Conservation (phyloP, 1,139 yeast species). For the Zygosaccharomyces sapae region DNA sequence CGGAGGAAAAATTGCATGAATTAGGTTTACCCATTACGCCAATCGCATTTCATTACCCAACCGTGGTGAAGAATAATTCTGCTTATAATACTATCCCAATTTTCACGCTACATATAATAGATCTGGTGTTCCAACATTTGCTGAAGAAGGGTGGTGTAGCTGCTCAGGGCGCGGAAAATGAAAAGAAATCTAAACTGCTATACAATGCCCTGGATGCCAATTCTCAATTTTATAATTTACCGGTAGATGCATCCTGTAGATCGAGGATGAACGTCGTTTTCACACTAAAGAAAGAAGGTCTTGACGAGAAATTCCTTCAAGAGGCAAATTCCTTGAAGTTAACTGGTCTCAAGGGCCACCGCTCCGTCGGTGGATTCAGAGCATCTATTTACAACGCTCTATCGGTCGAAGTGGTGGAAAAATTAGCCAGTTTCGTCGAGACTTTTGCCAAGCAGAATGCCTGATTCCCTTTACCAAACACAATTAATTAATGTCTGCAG, state of each 20-base stretch:
- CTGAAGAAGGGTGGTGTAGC: constrained; percentile 59
- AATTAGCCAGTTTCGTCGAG: constrained; percentile 54
- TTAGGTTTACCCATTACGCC: constrained; percentile 77
- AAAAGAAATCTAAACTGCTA: constrained; percentile 54
- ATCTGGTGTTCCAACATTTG: constrained; percentile 66
- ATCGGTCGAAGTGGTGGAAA: constrained; percentile 55
- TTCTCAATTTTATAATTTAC: constrained; percentile 58
- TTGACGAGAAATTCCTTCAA: constrained; percentile 64
- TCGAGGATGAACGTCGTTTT: constrained; percentile 93
- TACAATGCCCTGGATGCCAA: constrained; percentile 63
- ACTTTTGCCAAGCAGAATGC: constrained; percentile 52
- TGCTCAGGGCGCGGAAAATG: constrained; percentile 55
- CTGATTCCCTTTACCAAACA: too few relatives aligned
- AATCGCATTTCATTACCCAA: constrained; percentile 81
- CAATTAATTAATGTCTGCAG: too few relatives aligned
- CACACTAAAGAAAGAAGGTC: constrained; percentile 57
- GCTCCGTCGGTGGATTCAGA: constrained; percentile 96
- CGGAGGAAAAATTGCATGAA: constrained; percentile 55
- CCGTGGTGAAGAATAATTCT: constrained; percentile 81
- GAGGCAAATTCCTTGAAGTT: constrained; percentile 55
- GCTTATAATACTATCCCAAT: constrained; percentile 95
- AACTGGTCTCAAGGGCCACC: constrained; percentile 86
- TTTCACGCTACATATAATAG: constrained; percentile 80
- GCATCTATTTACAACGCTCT: constrained; percentile 94
- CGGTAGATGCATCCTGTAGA: constrained; percentile 61